Evolutionary conservation across 2,329 filamentous ascomycete species (phyloP), one percentile per base, ranked within the genome.

Genomic region (Alternaria ventricosa): DNA sequence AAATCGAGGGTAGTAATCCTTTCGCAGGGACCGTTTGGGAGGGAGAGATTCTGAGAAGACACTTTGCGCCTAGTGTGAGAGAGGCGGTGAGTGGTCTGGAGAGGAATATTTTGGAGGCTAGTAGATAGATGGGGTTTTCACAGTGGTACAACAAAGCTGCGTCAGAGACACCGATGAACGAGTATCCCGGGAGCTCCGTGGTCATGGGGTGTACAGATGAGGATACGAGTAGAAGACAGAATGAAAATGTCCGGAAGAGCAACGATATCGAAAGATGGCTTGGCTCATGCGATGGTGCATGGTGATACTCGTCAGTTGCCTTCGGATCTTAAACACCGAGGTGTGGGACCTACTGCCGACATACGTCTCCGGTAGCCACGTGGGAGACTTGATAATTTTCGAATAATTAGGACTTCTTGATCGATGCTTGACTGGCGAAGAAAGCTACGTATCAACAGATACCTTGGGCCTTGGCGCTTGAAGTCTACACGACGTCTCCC

Each of bases 21-120:
- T 97, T 96, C 80, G 92, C 94, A 0, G 89, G 90, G 5, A 97
- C 93, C 0, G 87, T 96, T 1, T 99, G 95, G 96, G 96, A 98
- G 78, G 94, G 93, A 0, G 96, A 98, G 82, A 77, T 99, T 61
- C 79, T 99, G 72, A 86, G 90, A 76, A 86, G 87, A 70, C 96
- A 99, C 82, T 99, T 92, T 78, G 94, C 92, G 71, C 95, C 94
- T 7, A 90, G 90, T 75, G 91, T 99, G 1, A 86, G 93, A 69
- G 93, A 97, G 74, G 91, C 90, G 1, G 83, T 92, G 5, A 46
- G 57, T 20, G 74, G 73, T 1, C 69, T 81, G 3, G 78, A 78
- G 64, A 75, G 69, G 61, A 78, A 76, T 60, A 65, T 79, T 20
- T 53, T 71, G 36, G 77, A 78, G 44, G 75, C 72, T 25, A 66